Evolutionary conservation across 768 basidiomycete genomes (phyloP).

Genomic region (Gelatoporia subvermispora): DNA sequence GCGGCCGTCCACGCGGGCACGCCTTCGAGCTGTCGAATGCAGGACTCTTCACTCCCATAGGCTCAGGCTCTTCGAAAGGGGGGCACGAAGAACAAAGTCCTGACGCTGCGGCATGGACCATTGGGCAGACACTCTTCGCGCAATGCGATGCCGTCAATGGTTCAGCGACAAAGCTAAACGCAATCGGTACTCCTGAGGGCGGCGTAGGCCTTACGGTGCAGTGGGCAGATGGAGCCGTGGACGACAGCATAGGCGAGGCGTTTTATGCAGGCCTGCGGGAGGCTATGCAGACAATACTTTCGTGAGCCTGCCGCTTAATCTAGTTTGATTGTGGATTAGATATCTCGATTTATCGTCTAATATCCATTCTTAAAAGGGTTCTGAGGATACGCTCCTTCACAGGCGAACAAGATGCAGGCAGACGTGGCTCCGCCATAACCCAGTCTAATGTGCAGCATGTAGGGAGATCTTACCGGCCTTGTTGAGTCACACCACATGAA

Average conservation of each 20-base stretch:
- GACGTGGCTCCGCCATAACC: too few species aligned
- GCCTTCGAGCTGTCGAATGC: conserved; percentile 37
- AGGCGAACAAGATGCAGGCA: too few species aligned
- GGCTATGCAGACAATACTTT: not conserved
- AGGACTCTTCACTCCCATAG: conserved; percentile 23
- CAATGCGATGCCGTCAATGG: not conserved
- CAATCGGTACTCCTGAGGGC: conserved; percentile 13
- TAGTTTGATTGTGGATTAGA: too few species aligned
- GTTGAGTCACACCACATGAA: too few species aligned
- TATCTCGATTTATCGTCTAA: too few species aligned
- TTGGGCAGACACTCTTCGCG: conserved; percentile 14
- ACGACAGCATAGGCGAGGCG: conserved; percentile 13
- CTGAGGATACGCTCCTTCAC: too few species aligned
- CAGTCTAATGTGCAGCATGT: too few species aligned
- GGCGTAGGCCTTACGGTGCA: conserved; percentile 14
- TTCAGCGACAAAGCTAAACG: conserved; percentile 17
- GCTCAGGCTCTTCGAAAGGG: not conserved
- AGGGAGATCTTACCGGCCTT: too few species aligned
- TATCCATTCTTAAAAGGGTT: too few species aligned
- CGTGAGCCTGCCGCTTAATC: too few species aligned
- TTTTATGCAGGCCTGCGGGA: conserved; percentile 8
- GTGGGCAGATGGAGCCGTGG: conserved; percentile 16
- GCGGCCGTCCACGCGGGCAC: conserved; percentile 29
- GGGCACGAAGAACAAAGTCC: not conserved
- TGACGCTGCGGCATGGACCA: conserved; percentile 10